Evolutionary conservation across 2,329 filamentous ascomycete species (phyloP).

Genomic region (Metarhizium sp.): DNA sequence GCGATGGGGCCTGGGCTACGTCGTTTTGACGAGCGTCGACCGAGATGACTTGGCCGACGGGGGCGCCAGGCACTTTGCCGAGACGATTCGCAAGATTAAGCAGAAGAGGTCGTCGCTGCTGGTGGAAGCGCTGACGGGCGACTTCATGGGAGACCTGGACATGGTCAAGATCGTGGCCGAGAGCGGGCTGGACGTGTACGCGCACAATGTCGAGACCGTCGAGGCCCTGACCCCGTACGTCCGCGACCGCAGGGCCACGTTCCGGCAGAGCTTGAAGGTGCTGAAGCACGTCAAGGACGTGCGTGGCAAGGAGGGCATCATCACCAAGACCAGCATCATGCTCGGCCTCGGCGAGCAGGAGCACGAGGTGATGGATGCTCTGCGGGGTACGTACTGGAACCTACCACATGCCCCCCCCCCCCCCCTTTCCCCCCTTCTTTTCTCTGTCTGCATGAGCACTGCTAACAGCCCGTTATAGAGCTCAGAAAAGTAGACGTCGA

Average conservation of each 20-base stretch:
- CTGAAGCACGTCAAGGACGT: constrained; percentile 73
- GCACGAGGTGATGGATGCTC: constrained; percentile 68
- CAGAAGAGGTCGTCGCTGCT: constrained; percentile 66
- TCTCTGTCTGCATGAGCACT: neutral
- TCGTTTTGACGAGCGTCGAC: constrained; percentile 89
- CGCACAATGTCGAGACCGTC: constrained; percentile 94
- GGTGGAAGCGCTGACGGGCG: constrained; percentile 79
- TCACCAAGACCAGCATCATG: constrained; percentile 99
- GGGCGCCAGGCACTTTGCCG: constrained; percentile 80
- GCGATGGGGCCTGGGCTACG: constrained; percentile 90
- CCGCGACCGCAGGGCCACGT: constrained; percentile 80
- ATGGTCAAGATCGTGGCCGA: constrained; percentile 78
- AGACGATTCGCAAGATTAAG: constrained; percentile 93
- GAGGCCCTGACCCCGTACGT: constrained; percentile 86
- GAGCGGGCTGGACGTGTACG: constrained; percentile 90
- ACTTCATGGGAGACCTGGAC: constrained; percentile 76
- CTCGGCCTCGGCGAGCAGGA: constrained; percentile 89
- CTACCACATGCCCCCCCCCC: too few relatives aligned
- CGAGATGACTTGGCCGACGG: constrained; percentile 87
- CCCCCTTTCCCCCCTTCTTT: too few relatives aligned
- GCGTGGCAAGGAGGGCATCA: constrained; percentile 57
- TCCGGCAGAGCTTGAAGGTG: constrained; percentile 74
- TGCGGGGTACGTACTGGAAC: constrained; percentile 45
- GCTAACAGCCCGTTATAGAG: constrained; percentile 34
- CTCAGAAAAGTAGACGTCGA: constrained; percentile 76